Percentiles rank a stretch among this genome's conserved stretches.
These are phyloP conservation scores for Zangia roseola DNA, from an alignment of 768 basidiomycete species.

Conservation along the genomic window DNA sequence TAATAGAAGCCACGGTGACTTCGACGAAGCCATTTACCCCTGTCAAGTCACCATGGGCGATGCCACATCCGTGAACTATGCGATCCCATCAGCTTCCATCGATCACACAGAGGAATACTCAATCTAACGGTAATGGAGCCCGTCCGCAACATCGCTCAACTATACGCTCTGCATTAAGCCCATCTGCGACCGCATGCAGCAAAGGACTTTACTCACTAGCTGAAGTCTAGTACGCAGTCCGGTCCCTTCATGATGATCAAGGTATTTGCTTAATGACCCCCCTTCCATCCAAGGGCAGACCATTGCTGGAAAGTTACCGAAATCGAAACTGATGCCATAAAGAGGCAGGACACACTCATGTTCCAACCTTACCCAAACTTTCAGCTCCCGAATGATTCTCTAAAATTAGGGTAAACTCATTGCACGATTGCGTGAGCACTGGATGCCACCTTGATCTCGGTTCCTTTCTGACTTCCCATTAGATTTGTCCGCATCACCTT, in stretches of 20 bases:
- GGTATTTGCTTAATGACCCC: slow-evolving; percentile 26
- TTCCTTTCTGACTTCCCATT: slow-evolving; percentile 1
- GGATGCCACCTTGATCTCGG: slow-evolving; percentile 12
- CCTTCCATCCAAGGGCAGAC: slow-evolving; percentile 36
- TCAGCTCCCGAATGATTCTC: slow-evolving; percentile 18
- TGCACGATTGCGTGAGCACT: background rate
- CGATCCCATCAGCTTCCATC: background rate
- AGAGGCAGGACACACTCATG: slow-evolving; percentile 30
- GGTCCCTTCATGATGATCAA: slow-evolving; percentile 15
- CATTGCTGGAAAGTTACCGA: slow-evolving; percentile 32
- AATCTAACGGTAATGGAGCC: slow-evolving; percentile 23
- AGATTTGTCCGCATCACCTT: slow-evolving; percentile 26
- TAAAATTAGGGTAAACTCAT: background rate
- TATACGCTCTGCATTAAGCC: slow-evolving; percentile 3
- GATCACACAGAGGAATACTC: background rate
- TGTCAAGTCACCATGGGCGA: slow-evolving; percentile 48
- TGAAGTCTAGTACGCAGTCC: background rate
- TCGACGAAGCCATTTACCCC: slow-evolving; percentile 29
- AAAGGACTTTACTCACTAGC: slow-evolving; percentile 15
- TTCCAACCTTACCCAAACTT: slow-evolving; percentile 26
- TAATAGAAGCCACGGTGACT: background rate
- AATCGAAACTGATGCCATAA: slow-evolving; percentile 28
- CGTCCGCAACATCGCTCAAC: slow-evolving; percentile 20
- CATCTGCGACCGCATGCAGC: background rate
- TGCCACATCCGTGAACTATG: slow-evolving; percentile 19